Conservation (phyloP, 768 basidiomycete genomes). For the Termitomyces sp. region DNA sequence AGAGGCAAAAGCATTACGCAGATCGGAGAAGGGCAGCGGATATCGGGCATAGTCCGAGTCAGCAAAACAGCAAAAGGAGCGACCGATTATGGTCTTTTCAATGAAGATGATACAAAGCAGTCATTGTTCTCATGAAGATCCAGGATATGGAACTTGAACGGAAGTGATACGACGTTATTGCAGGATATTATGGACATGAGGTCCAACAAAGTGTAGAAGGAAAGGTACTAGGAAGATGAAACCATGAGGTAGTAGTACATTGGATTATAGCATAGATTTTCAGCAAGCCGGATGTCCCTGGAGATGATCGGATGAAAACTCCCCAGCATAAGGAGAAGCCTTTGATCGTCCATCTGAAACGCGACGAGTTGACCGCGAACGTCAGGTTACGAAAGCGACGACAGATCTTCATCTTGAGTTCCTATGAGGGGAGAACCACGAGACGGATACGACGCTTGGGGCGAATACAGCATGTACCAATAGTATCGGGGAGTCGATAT, state of each 20-base stretch:
- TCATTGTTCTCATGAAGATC: not conserved
- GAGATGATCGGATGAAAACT: slow-evolving; percentile 3
- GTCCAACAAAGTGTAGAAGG: not conserved
- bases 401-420: not conserved
- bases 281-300: slow-evolving; percentile 7
- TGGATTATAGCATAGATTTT: not conserved
- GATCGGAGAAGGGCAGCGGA: not conserved
- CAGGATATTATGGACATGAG: not conserved
- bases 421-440: not conserved
- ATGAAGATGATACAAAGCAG: not conserved
- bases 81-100: not conserved
- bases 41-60: not conserved
- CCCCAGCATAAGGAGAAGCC: not conserved
- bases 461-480: not conserved
- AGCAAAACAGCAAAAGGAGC: not conserved
- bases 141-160: not conserved
- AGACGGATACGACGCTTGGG: not conserved
- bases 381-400: not conserved
- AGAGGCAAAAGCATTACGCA: not conserved
- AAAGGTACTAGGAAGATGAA: not conserved
- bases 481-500: not conserved
- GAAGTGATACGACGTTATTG: not conserved
- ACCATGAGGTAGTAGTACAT: not conserved
- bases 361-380: not conserved
- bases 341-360: slow-evolving; percentile 1